These are phyloP conservation scores for Drosera spatulata DNA, from an alignment of 179 eudicot genomes.

Conservation along the genomic window DNA sequence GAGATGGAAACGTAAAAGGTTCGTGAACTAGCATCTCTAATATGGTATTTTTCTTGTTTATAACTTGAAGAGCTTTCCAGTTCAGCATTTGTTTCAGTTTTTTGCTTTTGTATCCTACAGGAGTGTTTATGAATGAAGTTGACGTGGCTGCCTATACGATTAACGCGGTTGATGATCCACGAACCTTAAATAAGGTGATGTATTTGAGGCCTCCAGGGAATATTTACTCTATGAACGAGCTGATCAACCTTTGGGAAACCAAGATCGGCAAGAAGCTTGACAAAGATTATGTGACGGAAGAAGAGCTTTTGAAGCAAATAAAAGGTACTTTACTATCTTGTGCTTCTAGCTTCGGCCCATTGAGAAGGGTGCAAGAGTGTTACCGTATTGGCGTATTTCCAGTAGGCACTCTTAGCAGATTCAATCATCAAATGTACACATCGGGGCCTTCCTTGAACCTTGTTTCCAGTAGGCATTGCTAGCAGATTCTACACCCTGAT, in stretches of 20 bases:
- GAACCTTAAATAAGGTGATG: conserved; percentile 58
- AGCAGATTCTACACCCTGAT: no score
- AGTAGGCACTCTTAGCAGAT: no score
- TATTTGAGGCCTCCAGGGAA: conserved; percentile 79
- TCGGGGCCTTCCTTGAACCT: no score
- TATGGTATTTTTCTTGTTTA: no score
- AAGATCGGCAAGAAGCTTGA: conserved; percentile 57
- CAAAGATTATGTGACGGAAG: conserved; percentile 43
- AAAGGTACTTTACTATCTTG: conserved; percentile 29
- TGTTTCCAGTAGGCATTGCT: no score
- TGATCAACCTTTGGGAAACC: conserved; percentile 62
- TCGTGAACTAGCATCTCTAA: conserved; percentile 1
- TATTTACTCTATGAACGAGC: conserved; percentile 60
- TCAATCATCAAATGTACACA: no score
- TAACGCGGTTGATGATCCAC: conserved; percentile 73
- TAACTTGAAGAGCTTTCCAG: no score
- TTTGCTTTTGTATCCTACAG: conserved; percentile 17
- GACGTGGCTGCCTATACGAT: conserved; percentile 88
- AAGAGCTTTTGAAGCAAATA: conserved; percentile 53
- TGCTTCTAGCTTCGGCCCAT: no score
- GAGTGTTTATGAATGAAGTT: conserved; percentile 65
- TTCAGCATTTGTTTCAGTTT: no score
- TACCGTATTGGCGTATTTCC: no score
- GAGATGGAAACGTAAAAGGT: conserved; percentile 79
- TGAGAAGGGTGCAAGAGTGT: no score